Conservation (phyloP, 2,329 filamentous ascomycete genomes). For the Cryphonectria naterciae region DNA sequence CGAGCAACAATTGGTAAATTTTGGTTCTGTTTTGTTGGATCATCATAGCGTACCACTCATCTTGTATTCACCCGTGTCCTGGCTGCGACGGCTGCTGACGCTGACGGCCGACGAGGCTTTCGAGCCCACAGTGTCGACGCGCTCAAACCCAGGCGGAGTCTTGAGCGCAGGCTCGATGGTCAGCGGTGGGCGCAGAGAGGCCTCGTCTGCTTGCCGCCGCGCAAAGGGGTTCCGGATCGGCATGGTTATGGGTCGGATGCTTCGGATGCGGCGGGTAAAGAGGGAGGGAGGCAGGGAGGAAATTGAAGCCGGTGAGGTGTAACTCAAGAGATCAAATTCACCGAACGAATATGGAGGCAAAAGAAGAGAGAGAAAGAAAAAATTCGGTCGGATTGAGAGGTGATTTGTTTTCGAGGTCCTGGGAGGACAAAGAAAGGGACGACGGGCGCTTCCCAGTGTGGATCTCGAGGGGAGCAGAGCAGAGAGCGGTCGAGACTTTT, state of each 20-base stretch:
- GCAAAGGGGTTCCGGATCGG: conserved; percentile 75
- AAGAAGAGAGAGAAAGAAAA: neutral
- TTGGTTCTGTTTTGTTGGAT: neutral
- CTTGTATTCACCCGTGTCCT: conserved; percentile 75
- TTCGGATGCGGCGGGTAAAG: conserved; percentile 4
- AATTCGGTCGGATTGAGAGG: neutral
- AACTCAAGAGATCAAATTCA: neutral
- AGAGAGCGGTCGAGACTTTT: neutral
- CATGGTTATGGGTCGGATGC: conserved; percentile 48
- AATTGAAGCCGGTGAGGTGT: neutral
- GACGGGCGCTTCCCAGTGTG: neutral
- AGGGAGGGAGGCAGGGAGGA: neutral
- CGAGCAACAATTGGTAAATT: neutral
- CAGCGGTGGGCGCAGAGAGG: conserved; percentile 52
- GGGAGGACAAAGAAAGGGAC: neutral
- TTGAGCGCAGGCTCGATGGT: conserved; percentile 45
- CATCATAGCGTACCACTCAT: conserved; percentile 68
- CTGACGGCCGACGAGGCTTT: conserved; percentile 66
- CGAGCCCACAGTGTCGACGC: conserved; percentile 65
- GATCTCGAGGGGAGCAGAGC: neutral
- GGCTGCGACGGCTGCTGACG: conserved; percentile 60
- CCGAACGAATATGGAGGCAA: too few relatives aligned
- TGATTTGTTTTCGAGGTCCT: neutral
- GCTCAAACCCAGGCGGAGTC: conserved; percentile 56
- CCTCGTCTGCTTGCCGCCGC: conserved; percentile 61